Percentiles rank a stretch among this genome's conserved stretches.
phyloP scores from a whole-genome alignment of 1,284 basidiomycete species.

The Cutaneotrichosporon sp. region DNA sequence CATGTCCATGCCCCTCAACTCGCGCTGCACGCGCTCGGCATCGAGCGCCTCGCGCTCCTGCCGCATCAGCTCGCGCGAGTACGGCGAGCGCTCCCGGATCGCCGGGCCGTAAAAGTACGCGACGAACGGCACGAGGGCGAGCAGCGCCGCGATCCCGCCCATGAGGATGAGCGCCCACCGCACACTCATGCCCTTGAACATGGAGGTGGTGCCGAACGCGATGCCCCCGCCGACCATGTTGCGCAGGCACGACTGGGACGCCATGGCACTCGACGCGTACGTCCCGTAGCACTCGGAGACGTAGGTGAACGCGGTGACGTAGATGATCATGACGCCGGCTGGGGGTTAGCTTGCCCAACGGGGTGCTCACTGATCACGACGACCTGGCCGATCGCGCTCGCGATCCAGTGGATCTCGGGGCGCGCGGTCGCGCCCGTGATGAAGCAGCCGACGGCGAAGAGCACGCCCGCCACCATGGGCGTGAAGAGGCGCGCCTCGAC shows the following conservation, averaged over 20 bases:
- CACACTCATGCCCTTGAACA: constrained; percentile 22
- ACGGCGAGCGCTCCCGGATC: constrained; percentile 41
- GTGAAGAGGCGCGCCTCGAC: constrained; percentile 73
- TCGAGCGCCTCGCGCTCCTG: constrained; percentile 41
- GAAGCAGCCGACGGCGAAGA: constrained; percentile 67
- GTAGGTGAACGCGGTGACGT: constrained; percentile 18
- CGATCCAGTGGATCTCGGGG: constrained; percentile 40
- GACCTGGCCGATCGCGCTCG: constrained; percentile 60
- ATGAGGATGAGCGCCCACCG: constrained; percentile 24
- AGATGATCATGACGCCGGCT: constrained; percentile 26
- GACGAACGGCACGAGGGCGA: constrained; percentile 45
- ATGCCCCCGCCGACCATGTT: constrained; percentile 23
- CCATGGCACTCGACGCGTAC: constrained; percentile 24
- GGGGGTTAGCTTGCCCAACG: background rate
- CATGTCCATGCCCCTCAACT: constrained; percentile 17
- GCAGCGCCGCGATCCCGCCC: constrained; percentile 20
- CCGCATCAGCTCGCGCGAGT: constrained; percentile 43
- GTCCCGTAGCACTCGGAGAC: constrained; percentile 25
- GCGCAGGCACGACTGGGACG: constrained; percentile 18
- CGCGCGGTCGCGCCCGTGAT: constrained; percentile 50
- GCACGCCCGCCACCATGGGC: constrained; percentile 65
- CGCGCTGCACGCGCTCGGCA: constrained; percentile 26
- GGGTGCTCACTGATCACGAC: constrained; percentile 50
- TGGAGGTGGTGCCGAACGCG: constrained; percentile 27
- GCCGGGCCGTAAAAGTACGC: constrained; percentile 44